Conservation (phyloP, 1,139 yeast genomes). For the Starmera stellimalicola region DNA sequence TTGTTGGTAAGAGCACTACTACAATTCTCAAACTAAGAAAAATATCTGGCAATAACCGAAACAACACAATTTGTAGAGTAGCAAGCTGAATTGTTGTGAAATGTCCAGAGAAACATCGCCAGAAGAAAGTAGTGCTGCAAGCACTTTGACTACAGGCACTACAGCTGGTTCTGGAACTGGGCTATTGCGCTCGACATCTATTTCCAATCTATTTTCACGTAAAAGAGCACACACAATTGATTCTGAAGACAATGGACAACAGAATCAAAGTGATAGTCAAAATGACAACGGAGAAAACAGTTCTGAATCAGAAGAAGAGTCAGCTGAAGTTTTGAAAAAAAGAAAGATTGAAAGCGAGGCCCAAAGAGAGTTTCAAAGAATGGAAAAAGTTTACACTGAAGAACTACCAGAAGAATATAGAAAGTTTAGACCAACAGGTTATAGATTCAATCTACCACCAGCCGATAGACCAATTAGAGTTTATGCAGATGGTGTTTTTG, state of each 20-base stretch:
- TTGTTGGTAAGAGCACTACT: no score
- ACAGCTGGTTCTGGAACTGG: no score
- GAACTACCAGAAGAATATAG: slow-evolving; percentile 54
- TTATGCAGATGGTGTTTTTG: slow-evolving; percentile 97
- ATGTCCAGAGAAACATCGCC: no score
- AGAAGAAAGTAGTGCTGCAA: no score
- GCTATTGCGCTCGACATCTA: slow-evolving; percentile 15
- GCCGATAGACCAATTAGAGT: slow-evolving; percentile 78
- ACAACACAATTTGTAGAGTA: no score
- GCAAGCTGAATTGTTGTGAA: no score
- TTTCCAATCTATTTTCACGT: slow-evolving; percentile 14
- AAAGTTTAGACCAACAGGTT: slow-evolving; percentile 66
- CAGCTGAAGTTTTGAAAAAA: slow-evolving; percentile 7
- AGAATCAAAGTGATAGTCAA: not conserved
- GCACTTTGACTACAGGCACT: no score
- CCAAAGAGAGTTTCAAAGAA: slow-evolving; percentile 28
- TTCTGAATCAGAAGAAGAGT: slow-evolving; percentile 11
- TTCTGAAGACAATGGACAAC: slow-evolving; percentile 6
- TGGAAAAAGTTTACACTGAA: slow-evolving; percentile 47
- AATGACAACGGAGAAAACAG: slow-evolving; percentile 4
- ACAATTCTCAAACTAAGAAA: no score
- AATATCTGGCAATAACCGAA: no score
- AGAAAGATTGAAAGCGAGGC: slow-evolving; percentile 16
- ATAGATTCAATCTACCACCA: slow-evolving; percentile 71
- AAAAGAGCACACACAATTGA: slow-evolving; percentile 14